Conservation (phyloP, 225 moss, liverwort and hornwort genomes). For the Pseudisothecium myosuroides region DNA sequence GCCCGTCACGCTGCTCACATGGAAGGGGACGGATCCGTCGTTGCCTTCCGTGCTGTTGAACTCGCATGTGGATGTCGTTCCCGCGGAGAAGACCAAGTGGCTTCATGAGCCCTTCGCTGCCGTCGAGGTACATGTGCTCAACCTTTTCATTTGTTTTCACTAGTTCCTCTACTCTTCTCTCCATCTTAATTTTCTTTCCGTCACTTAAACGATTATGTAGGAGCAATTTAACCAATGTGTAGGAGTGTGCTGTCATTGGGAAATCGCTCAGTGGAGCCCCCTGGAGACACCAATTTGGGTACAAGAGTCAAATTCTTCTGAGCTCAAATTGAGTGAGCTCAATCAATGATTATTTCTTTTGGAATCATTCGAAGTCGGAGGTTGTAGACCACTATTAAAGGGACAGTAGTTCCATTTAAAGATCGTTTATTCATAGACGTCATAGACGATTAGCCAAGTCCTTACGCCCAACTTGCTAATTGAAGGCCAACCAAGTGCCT, state of each 20-base stretch:
- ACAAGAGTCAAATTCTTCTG: background rate
- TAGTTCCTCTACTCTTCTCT: background rate
- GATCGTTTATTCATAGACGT: background rate
- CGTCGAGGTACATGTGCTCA: slow-evolving; percentile 14
- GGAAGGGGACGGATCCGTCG: slow-evolving; percentile 53
- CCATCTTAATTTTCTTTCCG: background rate
- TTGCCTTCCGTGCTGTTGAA: slow-evolving; percentile 68
- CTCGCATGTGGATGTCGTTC: slow-evolving; percentile 88
- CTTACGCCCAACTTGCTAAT: background rate
- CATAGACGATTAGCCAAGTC: background rate
- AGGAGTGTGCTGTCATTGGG: background rate
- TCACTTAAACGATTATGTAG: background rate
- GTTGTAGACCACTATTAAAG: background rate
- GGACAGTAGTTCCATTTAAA: background rate
- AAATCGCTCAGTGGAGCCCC: background rate
- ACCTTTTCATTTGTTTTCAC: background rate
- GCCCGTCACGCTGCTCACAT: slow-evolving; percentile 53
- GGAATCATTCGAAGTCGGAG: background rate
- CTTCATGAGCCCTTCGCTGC: slow-evolving; percentile 56
- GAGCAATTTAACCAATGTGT: background rate
- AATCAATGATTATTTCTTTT: background rate
- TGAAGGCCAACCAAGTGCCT: background rate
- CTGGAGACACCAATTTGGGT: background rate
- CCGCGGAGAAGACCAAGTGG: slow-evolving; percentile 60
- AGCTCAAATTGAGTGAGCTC: background rate